phyloP scores from a whole-genome alignment of 1,284 basidiomycete genomes.

The Irpex rosettiformis region DNA sequence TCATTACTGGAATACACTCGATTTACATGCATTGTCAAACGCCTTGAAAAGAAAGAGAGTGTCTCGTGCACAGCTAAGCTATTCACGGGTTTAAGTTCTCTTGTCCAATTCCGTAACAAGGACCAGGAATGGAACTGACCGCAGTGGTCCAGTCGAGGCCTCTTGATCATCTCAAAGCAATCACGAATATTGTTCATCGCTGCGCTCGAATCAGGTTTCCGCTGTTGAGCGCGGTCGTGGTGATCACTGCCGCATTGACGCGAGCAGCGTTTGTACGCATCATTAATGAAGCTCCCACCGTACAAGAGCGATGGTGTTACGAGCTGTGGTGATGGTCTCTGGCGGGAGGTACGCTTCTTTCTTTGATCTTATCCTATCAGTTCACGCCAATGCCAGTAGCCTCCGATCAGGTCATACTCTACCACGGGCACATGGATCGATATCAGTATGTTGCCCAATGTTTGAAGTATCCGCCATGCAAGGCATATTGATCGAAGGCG shows the following conservation, averaged over 20 bases:
- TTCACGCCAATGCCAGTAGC: not conserved
- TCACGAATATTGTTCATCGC: not conserved
- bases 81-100: not conserved
- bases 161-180: not conserved
- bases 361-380: not conserved
- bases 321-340: not conserved
- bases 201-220: not conserved
- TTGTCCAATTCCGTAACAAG: no score
- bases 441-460: not conserved
- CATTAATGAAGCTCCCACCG: not conserved
- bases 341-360: not conserved
- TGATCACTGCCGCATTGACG: not conserved
- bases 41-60: not conserved
- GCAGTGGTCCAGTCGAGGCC: not conserved
- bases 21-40: not conserved
- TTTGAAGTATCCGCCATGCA: not conserved
- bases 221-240: not conserved
- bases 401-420: not conserved
- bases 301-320: not conserved
- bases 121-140: not conserved
- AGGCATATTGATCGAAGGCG: not conserved
- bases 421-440: not conserved
- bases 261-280: not conserved
- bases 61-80: not conserved
- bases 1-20: not conserved